These are phyloP conservation scores for Smallanthus sonchifolius DNA, from an alignment of 129 eudicot species.

Conservation along the genomic window DNA sequence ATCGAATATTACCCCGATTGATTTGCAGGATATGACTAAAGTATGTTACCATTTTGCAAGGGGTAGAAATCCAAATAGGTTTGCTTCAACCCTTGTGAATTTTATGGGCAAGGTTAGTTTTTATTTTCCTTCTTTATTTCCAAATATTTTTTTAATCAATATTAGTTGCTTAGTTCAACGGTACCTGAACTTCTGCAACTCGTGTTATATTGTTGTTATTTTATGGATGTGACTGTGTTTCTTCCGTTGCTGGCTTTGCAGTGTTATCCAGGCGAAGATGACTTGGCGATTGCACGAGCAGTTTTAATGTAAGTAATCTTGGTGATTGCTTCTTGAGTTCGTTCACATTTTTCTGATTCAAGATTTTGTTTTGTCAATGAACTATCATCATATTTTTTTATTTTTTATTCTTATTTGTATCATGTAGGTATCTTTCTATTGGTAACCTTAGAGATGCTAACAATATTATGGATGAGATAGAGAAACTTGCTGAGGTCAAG, in stretches of 20 bases:
- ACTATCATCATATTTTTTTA: background rate
- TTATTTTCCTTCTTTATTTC: background rate
- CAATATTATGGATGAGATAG: slow-evolving; percentile 70
- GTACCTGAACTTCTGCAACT: no score
- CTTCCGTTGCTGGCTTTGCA: slow-evolving; percentile 32
- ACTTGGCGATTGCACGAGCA: slow-evolving; percentile 94
- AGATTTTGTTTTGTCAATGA: background rate
- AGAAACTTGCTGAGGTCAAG: slow-evolving; percentile 49
- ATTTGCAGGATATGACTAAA: slow-evolving; percentile 81
- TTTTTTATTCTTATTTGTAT: background rate
- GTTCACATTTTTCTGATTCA: background rate
- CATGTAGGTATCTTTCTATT: slow-evolving; percentile 64
- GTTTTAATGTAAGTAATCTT: slow-evolving; percentile 61
- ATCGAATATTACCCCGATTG: background rate
- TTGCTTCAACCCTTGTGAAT: slow-evolving; percentile 77
- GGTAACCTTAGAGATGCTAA: slow-evolving; percentile 95
- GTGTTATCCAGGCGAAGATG: slow-evolving; percentile 99
- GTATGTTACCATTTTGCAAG: slow-evolving; percentile 85
- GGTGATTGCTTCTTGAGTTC: background rate
- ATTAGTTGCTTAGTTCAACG: background rate
- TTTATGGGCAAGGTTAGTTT: slow-evolving; percentile 85
- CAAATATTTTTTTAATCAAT: background rate
- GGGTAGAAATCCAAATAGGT: slow-evolving; percentile 73
- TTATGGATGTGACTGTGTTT: background rate
- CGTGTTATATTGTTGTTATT: background rate